Conservation (phyloP, 2,329 filamentous ascomycete species). For the Monilinia polystroma region DNA sequence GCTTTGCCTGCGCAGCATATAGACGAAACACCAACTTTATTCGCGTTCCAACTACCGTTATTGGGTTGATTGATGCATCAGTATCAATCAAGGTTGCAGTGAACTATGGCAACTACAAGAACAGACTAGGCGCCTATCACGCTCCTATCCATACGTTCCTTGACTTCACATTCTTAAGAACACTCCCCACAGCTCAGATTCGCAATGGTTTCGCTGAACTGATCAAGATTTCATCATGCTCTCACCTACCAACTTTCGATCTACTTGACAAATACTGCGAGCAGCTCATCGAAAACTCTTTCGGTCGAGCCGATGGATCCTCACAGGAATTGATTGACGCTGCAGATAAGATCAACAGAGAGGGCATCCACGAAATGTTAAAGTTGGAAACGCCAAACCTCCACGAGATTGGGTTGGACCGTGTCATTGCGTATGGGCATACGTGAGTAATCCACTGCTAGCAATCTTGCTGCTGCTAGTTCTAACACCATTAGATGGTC, state of each 20-base stretch:
- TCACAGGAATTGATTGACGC: constrained; percentile 56
- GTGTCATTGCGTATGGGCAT: constrained; percentile 72
- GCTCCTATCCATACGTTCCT: constrained; percentile 71
- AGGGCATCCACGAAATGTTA: constrained; percentile 70
- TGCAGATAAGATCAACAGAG: constrained; percentile 66
- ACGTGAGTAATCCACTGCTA: constrained; percentile 47
- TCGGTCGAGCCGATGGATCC: constrained; percentile 60
- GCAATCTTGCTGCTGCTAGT: too few species aligned
- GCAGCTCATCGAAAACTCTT: constrained; percentile 62
- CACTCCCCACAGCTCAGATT: constrained; percentile 65
- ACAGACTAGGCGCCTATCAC: constrained; percentile 70
- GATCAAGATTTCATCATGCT: constrained; percentile 74
- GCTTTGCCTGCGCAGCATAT: constrained; percentile 70
- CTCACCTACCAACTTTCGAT: constrained; percentile 64
- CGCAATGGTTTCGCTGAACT: constrained; percentile 73
- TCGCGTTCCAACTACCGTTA: constrained; percentile 71
- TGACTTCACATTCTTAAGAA: constrained; percentile 70
- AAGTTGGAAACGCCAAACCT: constrained; percentile 72
- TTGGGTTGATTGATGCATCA: constrained; percentile 72
- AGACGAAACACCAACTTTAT: constrained; percentile 73
- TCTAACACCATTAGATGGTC: constrained; percentile 48
- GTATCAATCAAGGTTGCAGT: constrained; percentile 78
- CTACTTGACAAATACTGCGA: constrained; percentile 69
- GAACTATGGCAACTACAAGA: constrained; percentile 76
- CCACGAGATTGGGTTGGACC: constrained; percentile 64